Evolutionary conservation across 108 stramenopile genomes (phyloP).

Genomic region (Mediolabrus comicus): DNA sequence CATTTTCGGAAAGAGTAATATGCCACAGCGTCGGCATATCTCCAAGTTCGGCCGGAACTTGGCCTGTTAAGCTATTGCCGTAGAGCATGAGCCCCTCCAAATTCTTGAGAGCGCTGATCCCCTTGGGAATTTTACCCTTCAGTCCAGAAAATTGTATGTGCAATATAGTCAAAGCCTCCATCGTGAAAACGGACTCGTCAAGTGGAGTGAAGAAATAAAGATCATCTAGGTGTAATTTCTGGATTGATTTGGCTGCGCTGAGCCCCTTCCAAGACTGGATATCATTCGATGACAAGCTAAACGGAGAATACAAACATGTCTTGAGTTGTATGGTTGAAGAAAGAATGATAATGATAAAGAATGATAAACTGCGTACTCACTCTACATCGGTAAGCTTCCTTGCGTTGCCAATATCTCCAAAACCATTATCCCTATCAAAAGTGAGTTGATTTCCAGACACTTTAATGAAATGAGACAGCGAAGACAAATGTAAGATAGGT

Average conservation of each 20-base stretch:
- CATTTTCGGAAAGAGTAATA: slow-evolving; percentile 52
- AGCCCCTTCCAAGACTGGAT: slow-evolving; percentile 40
- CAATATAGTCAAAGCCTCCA: slow-evolving; percentile 29
- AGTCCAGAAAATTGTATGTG: slow-evolving; percentile 44
- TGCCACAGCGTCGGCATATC: slow-evolving; percentile 60
- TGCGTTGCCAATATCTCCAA: slow-evolving; percentile 51
- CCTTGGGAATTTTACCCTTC: slow-evolving; percentile 39
- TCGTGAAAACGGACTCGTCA: slow-evolving; percentile 20
- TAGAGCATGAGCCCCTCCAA: slow-evolving; percentile 33
- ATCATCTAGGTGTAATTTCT: slow-evolving; percentile 40
- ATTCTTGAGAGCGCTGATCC: slow-evolving; percentile 32
- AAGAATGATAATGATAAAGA: not conserved
- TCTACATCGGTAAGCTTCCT: slow-evolving; percentile 41
- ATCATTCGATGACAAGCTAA: slow-evolving; percentile 38
- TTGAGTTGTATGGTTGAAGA: not conserved
- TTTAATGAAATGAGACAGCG: not conserved
- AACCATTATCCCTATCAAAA: slow-evolving; percentile 43
- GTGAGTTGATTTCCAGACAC: slow-evolving; percentile 40
- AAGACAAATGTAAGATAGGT: not conserved
- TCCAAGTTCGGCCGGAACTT: slow-evolving; percentile 66
- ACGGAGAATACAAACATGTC: not conserved
- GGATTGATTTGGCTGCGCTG: slow-evolving; percentile 27
- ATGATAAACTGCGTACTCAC: not conserved
- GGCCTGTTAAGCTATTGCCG: slow-evolving; percentile 52
- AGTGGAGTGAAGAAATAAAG: slow-evolving; percentile 28